Evolutionary conservation across 441 rosid genomes (phyloP), one percentile per base, ranked within the genome.

Genomic region (Arabidopsis lyrata): DNA sequence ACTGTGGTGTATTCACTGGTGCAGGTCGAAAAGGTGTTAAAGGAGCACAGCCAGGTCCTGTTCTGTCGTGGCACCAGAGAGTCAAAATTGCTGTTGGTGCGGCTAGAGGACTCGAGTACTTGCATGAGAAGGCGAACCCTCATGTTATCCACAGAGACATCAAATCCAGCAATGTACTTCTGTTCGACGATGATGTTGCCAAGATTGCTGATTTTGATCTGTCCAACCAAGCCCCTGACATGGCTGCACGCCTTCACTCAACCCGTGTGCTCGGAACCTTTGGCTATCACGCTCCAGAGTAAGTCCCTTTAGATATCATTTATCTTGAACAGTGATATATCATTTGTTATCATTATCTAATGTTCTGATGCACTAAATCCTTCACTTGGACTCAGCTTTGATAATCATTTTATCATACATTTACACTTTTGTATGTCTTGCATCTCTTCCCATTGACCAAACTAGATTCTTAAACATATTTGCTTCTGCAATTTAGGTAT

Each of bases 281-380:
- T 50, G 90, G 90, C 34, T 86, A 85, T 64, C 91, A 87, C 48
- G 91, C 88, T 74, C 91, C 82, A 29, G 88, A 87, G 87, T 85
- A 82, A 69, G 80, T 52, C 27, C 53, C 24, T 71, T 54, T 55
- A 35, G 60, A 13, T 68, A 50, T 75, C 36, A 3, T n/a, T 56
- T 32, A 32, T 42, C 38, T 32, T 31, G n/a, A 35, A 68, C 58
- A 42, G 20, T 68, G 24, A 60, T 42, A 22, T 8, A 32, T 65
- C 59, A 4, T 64, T 64, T 24, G 32, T 42, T 64, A 56, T 47
- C 60, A 57, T 36, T 64, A 15, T 56, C 59, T 47, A 2, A 20
- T 73, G 34, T 73, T 63, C 10, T 45, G 31, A 20, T 20, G 34
- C 32, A 42, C 29, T 14, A 42, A 41, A 24, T 72, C 48, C n/a